Evolutionary conservation across 1,284 basidiomycete genomes (phyloP), one percentile per base, ranked within the genome.

Genomic region (Cryptococcus amylolentus): DNA sequence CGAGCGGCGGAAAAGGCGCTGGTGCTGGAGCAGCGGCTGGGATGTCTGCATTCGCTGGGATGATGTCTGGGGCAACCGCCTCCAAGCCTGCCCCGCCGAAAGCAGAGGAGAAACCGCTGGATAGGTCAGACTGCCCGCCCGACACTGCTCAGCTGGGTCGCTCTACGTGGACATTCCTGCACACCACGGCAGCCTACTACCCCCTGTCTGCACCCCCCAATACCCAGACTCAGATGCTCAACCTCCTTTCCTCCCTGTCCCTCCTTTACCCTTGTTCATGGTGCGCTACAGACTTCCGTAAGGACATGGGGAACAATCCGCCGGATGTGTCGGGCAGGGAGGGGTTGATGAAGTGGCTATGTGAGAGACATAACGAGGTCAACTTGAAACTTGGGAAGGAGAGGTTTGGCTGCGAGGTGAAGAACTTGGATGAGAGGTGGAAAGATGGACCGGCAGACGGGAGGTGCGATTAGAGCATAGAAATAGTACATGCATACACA

Each of bases 161-260:
- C 51, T 87, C 93, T 49, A 95, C 93, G 4, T 97, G 93, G 93
- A 88, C 91, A 18, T 96, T 97, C 82, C 81, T 97, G 39, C 93
- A 97, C 73, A 87, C 91, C 1, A 88, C 92, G 4, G 91, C 91
- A 0, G 89, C 93, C 16, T 94, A 96, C 76, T 96, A 93, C 76
- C 92, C 93, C n/a, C 82, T 86, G 27, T 76, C 79, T 27, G 89
- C 93, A 0, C 83, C 85, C 0, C 79, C 84, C 0, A 77, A 77
- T 5, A 88, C 93, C 64, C 86, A 89, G 59, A 81, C 83, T 23
- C 86, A 88, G 60, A 94, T 96, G 90, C 79, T 88, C 40, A 81
- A 81, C 60, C 82, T 97, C 18, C 79, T 97, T 12, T 82, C 82
- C 48, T 81, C 90, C 0, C 75, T 97, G 26, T 90, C 92, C 0